Conservation (phyloP, 164 flowering plant genomes). For the Umbilicus rupestris region DNA sequence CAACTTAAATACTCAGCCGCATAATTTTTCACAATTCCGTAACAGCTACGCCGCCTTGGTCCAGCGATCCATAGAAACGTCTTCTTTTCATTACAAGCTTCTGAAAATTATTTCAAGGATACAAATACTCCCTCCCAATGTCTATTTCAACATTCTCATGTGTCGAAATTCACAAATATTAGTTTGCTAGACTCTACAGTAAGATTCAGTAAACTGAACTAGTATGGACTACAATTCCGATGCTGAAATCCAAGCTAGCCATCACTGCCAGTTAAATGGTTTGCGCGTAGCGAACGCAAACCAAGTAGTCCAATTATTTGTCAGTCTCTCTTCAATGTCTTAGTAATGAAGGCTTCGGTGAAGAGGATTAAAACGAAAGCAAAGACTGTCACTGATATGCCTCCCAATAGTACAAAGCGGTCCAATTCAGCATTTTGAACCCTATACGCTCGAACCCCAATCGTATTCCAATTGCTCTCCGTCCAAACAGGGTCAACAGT, state of each 20-base stretch:
- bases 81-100: background rate
- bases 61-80: background rate
- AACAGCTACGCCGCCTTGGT: too few relatives aligned
- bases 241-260: background rate
- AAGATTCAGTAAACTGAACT: background rate
- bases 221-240: background rate
- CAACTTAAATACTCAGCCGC: too few relatives aligned
- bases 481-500: constrained; percentile 82
- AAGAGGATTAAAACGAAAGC: constrained; percentile 45
- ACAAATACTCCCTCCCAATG: background rate
- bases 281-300: background rate
- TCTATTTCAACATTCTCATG: background rate
- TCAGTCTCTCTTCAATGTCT: constrained; percentile 73
- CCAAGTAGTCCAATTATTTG: background rate
- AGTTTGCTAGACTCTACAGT: too few relatives aligned
- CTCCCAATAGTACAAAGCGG: constrained; percentile 39
- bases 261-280: background rate
- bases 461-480: constrained; percentile 81
- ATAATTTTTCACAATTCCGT: too few relatives aligned
- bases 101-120: background rate
- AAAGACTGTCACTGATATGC: constrained; percentile 44
- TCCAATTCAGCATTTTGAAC: constrained; percentile 54
- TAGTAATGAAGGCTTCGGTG: constrained; percentile 38
- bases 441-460: constrained; percentile 53
- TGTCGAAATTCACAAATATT: background rate